Evolutionary conservation across 1,284 basidiomycete species (phyloP), one percentile per base, ranked within the genome.

Genomic region (Heterobasidion annosum): DNA sequence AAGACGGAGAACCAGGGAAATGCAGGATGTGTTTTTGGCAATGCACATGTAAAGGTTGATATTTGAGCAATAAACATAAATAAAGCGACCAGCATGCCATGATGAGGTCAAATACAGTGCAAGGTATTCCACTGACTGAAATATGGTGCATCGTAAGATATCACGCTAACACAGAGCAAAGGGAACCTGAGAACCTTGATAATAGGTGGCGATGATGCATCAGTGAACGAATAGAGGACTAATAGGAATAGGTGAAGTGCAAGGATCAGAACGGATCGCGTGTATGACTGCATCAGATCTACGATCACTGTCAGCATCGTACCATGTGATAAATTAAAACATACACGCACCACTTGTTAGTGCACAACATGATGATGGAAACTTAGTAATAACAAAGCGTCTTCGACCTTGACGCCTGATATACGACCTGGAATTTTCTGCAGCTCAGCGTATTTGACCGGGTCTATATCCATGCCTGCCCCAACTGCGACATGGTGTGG

Each of bases 331-430:
- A 40, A 40, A 40, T 1, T 3, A n/a, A 40, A 40, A 40, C 12
- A 40, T 12, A n/a, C 37, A 12, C 37, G n/a, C n/a, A 47, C 12
- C 40, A 13, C 40, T 16, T 13, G 40, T 13, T 43, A 82, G 58
- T 78, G 81, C 62, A 79, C 76, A 59, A 75, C 72, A 60, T 82
- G 80, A 50, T 82, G 78, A 62, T 85, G 82, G 70, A 88, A 88
- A 65, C 81, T 81, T 58, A 88, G 72, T 51, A 88, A 69, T 43
- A 88, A 68, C 43, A 85, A 68, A 5, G 85, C 85, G 62, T 88
- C 85, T 61, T 85, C 84, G 47, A 83, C 67, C 58, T 77, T 72
- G 50, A 77, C 74, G 53, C 75, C 73, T 13, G 73, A 54, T 58
- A 68, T 34, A 57, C 57, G 50, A 52, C 59, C 56, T 56, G 59